Conservation (phyloP, 2,329 filamentous ascomycete species). For the Fusarium xylarioides region DNA sequence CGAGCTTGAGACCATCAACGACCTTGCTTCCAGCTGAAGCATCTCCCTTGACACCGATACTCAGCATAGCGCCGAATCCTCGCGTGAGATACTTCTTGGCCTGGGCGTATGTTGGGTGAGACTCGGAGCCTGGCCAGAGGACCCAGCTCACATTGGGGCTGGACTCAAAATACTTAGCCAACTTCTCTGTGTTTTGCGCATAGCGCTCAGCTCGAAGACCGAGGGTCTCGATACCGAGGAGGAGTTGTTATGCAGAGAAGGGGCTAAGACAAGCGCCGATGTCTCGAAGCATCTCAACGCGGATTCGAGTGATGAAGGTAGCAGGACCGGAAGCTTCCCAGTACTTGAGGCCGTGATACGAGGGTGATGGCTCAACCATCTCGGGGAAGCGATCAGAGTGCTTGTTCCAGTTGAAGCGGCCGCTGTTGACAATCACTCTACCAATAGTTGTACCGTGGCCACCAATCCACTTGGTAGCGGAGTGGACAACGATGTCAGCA, state of each 20-base stretch:
- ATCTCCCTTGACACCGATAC: slow-evolving; percentile 92
- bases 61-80: slow-evolving; percentile 90
- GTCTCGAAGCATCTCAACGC: slow-evolving; percentile 91
- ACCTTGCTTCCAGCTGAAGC: slow-evolving; percentile 79
- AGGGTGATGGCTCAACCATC: slow-evolving; percentile 86
- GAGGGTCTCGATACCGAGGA: slow-evolving; percentile 90
- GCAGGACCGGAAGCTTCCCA: slow-evolving; percentile 89
- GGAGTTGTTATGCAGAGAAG: slow-evolving; percentile 90
- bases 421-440: slow-evolving; percentile 85
- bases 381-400: slow-evolving; percentile 87
- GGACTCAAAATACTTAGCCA: slow-evolving; percentile 84
- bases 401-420: slow-evolving; percentile 94
- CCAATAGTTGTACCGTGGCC: slow-evolving; percentile 93
- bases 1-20: slow-evolving; percentile 93
- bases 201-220: slow-evolving; percentile 87
- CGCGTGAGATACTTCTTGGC: slow-evolving; percentile 88
- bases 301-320: slow-evolving; percentile 83
- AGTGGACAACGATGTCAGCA: slow-evolving; percentile 93
- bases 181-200: slow-evolving; percentile 79
- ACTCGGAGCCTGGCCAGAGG: slow-evolving; percentile 87
- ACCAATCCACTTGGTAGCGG: slow-evolving; percentile 96
- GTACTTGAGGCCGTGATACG: slow-evolving; percentile 94
- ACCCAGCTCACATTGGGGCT: slow-evolving; percentile 92
- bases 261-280: slow-evolving; percentile 85
- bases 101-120: slow-evolving; percentile 76